A percentile compares a stretch with the other conserved stretches of the same genome.
phyloP scores from a whole-genome alignment of 73 alveolate genomes.

The Symbiodinium pilosum region DNA sequence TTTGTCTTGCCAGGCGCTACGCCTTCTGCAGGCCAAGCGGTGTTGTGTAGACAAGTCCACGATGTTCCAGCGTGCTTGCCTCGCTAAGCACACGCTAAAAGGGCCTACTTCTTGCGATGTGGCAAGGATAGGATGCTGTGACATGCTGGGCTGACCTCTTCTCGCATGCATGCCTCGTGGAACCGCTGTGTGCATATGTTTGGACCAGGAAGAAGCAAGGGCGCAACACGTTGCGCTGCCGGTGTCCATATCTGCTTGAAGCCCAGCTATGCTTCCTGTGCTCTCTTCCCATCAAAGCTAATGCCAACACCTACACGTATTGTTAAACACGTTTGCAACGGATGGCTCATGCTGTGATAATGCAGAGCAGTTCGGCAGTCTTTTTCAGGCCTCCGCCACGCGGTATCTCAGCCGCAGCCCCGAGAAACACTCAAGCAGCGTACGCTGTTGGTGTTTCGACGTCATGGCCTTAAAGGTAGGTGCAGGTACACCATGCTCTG shows the following conservation, averaged over 20 bases:
- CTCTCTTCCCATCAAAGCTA: too few species aligned
- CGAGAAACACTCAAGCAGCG: neutral
- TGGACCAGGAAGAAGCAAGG: constrained; percentile 77
- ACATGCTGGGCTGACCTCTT: too few species aligned
- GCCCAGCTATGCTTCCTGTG: neutral
- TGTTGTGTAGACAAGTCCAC: too few species aligned
- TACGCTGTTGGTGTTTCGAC: neutral
- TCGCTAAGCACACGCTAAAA: too few species aligned
- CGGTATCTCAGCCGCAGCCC: constrained; percentile 4
- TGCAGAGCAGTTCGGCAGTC: neutral
- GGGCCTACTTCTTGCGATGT: too few species aligned
- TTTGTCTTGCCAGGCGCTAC: constrained; percentile 11
- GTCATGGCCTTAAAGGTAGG: neutral
- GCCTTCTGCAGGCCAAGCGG: constrained; percentile 28
- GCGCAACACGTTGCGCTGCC: constrained; percentile 46
- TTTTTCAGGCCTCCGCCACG: constrained; percentile 35
- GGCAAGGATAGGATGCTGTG: too few species aligned
- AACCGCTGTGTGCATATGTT: too few species aligned
- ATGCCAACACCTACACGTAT: too few species aligned
- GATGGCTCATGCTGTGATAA: neutral
- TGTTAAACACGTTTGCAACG: too few species aligned
- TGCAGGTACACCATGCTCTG: too few species aligned
- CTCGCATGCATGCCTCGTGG: too few species aligned
- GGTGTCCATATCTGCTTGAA: constrained; percentile 65
- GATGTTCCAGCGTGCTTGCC: too few species aligned